These are phyloP conservation scores for Astragalus glycyphyllos DNA, from an alignment of 306 rosid species.

Conservation along the genomic window DNA sequence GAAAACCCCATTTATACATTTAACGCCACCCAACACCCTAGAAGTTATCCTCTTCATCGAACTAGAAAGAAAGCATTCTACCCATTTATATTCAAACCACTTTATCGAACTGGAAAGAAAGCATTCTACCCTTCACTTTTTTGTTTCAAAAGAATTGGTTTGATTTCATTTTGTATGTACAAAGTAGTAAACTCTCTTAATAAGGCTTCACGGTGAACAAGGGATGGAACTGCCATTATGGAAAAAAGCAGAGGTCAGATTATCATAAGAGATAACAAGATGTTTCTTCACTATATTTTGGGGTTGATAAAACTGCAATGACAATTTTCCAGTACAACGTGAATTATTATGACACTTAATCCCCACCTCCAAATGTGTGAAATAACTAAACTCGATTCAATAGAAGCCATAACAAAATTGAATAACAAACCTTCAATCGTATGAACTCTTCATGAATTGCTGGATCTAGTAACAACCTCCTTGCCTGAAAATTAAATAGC, in stretches of 20 bases:
- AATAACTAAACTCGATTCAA: slow-evolving; percentile 8
- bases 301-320: background rate
- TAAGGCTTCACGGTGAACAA: slow-evolving; percentile 10
- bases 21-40: slow-evolving; percentile 12
- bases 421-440: slow-evolving; percentile 76
- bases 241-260: background rate
- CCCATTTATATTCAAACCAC: background rate
- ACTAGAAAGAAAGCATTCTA: too few species aligned
- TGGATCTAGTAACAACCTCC: slow-evolving; percentile 88
- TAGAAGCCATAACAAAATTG: slow-evolving; percentile 14
- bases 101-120: slow-evolving; percentile 15
- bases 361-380: background rate
- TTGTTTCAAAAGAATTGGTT: background rate
- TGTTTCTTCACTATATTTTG: slow-evolving; percentile 19
- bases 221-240: slow-evolving; percentile 28
- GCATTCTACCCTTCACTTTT: background rate
- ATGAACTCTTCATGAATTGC: slow-evolving; percentile 95
- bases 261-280: slow-evolving; percentile 3
- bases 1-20: slow-evolving; percentile 18
- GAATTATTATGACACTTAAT: slow-evolving; percentile 5
- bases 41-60: background rate
- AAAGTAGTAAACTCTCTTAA: slow-evolving; percentile 28
- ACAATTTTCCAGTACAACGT: slow-evolving; percentile 14
- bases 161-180: slow-evolving; percentile 17
- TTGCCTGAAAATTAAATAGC: slow-evolving; percentile 63